Evolutionary conservation across 2,329 filamentous ascomycete species (phyloP).

Genomic region (Sclerotiophoma versabilis): DNA sequence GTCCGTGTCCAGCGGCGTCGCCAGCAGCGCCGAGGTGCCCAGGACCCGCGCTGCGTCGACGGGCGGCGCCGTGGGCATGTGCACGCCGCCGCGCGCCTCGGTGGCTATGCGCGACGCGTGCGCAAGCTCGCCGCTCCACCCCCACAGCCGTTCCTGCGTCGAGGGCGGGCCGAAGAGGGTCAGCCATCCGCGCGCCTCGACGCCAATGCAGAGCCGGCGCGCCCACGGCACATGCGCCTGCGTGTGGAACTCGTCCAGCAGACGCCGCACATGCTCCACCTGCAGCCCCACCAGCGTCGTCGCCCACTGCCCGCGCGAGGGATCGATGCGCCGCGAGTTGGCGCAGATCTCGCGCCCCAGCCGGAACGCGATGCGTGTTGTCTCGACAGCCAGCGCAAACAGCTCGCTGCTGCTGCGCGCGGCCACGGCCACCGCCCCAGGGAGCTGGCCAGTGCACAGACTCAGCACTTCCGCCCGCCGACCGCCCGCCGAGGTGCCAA

Average conservation of each 20-base stretch:
- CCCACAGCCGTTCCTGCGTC: background rate
- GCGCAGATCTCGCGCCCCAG: background rate
- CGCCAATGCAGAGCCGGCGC: background rate
- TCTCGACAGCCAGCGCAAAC: background rate
- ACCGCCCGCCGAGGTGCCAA: background rate
- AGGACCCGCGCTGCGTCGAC: background rate
- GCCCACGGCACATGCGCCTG: background rate
- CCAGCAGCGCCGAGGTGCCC: background rate
- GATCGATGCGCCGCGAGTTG: background rate
- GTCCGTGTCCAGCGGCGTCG: background rate
- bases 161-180: background rate
- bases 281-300: background rate
- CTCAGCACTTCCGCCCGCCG: background rate
- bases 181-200: background rate
- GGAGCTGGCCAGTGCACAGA: background rate
- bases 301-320: background rate
- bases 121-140: background rate
- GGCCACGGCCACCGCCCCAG: background rate
- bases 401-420: background rate
- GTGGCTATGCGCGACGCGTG: background rate
- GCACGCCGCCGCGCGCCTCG: background rate
- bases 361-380: background rate
- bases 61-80: background rate
- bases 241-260: background rate
- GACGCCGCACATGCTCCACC: background rate